Percentiles rank a stretch among this genome's conserved stretches.
These are phyloP conservation scores for Flaveria ramosissima DNA, from an alignment of 129 eudicot species.

Conservation along the genomic window DNA sequence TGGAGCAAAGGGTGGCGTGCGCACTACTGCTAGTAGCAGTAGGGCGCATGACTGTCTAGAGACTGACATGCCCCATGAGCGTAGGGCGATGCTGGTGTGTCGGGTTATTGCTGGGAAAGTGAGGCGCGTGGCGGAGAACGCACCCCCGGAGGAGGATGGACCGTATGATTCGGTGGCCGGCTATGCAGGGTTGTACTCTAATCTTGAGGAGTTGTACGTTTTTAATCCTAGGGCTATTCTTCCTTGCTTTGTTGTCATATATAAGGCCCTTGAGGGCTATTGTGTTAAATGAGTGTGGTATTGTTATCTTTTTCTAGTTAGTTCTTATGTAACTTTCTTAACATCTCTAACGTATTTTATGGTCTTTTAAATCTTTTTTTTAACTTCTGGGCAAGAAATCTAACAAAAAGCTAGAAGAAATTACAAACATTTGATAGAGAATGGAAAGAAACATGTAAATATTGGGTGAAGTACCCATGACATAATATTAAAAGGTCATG, in stretches of 20 bases:
- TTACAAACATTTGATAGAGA: no score
- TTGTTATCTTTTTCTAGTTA: neutral
- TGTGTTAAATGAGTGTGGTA: constrained; percentile 3
- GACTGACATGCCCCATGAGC: constrained; percentile 37
- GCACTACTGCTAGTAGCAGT: constrained; percentile 89
- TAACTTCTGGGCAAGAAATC: no score
- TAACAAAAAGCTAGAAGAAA: no score
- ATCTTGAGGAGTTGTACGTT: constrained; percentile 88
- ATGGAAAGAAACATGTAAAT: no score
- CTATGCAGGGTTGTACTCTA: constrained; percentile 65
- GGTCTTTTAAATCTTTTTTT: no score
- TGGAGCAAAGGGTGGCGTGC: constrained; percentile 49
- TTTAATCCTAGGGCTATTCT: constrained; percentile 83
- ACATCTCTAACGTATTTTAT: no score
- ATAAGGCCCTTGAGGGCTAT: constrained; percentile 52
- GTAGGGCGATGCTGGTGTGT: constrained; percentile 86
- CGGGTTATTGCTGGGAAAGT: constrained; percentile 83
- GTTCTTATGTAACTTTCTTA: no score
- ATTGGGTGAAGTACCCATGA: no score
- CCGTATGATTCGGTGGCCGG: constrained; percentile 85
- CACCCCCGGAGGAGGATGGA: constrained; percentile 43
- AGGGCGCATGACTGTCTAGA: constrained; percentile 74
- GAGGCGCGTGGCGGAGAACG: constrained; percentile 50
- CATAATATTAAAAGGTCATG: no score
- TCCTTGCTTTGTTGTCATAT: constrained; percentile 95